Percentiles rank a stretch among this genome's conserved stretches.
Conservation (phyloP, 1,139 yeast genomes). For the Suhomyces kunorum region DNA sequence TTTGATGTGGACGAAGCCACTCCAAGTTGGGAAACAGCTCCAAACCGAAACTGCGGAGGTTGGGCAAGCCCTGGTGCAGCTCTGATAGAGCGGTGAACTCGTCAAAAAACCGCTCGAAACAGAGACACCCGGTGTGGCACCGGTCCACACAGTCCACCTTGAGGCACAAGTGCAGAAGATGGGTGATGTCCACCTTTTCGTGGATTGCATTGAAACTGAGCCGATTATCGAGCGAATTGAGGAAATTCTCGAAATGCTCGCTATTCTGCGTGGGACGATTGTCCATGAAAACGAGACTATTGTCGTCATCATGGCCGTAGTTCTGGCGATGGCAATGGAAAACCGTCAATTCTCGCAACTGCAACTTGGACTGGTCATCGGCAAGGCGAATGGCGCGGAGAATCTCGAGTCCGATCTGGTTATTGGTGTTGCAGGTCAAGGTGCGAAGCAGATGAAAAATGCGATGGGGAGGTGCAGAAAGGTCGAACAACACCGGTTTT, state of each 20-base stretch:
- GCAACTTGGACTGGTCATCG: conserved; percentile 26
- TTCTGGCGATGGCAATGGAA: conserved; percentile 38
- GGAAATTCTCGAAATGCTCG: conserved; percentile 14
- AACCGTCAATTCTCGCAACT: conserved; percentile 33
- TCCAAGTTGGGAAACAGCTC: conserved; percentile 40
- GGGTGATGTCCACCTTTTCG: conserved; percentile 29
- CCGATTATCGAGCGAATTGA: conserved; percentile 23
- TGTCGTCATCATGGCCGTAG: conserved; percentile 11
- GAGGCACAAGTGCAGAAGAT: conserved; percentile 28
- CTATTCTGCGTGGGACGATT: background rate
- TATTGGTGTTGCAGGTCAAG: conserved; percentile 36
- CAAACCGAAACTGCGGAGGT: conserved; percentile 32
- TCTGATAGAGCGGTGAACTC: conserved; percentile 28
- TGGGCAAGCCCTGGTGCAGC: conserved; percentile 32
- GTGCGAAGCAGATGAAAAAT: conserved; percentile 30
- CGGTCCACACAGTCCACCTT: conserved; percentile 37
- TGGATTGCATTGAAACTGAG: conserved; percentile 27
- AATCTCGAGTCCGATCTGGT: conserved; percentile 35
- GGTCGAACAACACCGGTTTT: conserved; percentile 22
- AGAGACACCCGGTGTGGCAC: conserved; percentile 28
- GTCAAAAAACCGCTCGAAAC: conserved; percentile 35
- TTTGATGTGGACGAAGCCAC: conserved; percentile 43
- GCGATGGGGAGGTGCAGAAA: conserved; percentile 23
- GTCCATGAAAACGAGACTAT: conserved; percentile 8
- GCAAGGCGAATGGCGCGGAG: conserved; percentile 26